Conservation (phyloP, 2,329 filamentous ascomycete species). For the Colletotrichum lentis region DNA sequence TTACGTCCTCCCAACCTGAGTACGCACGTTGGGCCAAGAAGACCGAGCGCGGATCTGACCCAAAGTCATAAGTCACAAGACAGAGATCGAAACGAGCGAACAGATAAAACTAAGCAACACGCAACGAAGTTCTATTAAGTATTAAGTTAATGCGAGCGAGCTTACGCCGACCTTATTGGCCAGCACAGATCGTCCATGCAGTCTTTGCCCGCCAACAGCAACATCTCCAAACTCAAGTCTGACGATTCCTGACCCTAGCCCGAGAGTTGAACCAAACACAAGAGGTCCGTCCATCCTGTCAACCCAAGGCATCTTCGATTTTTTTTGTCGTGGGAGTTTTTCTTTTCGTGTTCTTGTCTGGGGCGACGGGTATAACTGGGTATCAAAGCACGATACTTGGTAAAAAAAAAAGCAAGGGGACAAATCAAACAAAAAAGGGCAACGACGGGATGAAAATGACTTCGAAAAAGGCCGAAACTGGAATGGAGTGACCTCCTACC, state of each 20-base stretch:
- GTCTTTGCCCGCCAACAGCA: slow-evolving; percentile 33
- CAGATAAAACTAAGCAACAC: slow-evolving; percentile 38
- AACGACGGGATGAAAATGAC: slow-evolving; percentile 35
- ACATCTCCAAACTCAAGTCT: slow-evolving; percentile 37
- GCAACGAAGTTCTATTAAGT: slow-evolving; percentile 55
- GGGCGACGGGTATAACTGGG: slow-evolving; percentile 48
- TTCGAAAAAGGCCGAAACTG: slow-evolving; percentile 39
- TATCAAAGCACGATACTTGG: slow-evolving; percentile 45
- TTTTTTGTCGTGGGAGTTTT: slow-evolving; percentile 41
- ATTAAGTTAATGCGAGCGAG: slow-evolving; percentile 48
- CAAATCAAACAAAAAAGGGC: slow-evolving; percentile 39
- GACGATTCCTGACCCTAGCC: slow-evolving; percentile 36
- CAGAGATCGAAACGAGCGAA: neutral
- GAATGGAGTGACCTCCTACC: slow-evolving; percentile 36
- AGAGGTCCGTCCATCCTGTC: slow-evolving; percentile 35
- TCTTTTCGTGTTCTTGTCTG: slow-evolving; percentile 41
- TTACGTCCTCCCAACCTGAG: neutral
- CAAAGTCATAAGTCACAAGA: slow-evolving; percentile 2
- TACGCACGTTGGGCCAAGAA: slow-evolving; percentile 7
- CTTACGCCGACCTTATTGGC: slow-evolving; percentile 37
- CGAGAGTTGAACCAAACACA: slow-evolving; percentile 39
- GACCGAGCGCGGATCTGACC: slow-evolving; percentile 7
- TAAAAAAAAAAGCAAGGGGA: slow-evolving; percentile 35
- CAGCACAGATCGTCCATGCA: slow-evolving; percentile 34
- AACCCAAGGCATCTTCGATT: slow-evolving; percentile 39